These are phyloP conservation scores for Alternaria sp. DNA, from an alignment of 2,329 filamentous ascomycete genomes.

Conservation along the genomic window DNA sequence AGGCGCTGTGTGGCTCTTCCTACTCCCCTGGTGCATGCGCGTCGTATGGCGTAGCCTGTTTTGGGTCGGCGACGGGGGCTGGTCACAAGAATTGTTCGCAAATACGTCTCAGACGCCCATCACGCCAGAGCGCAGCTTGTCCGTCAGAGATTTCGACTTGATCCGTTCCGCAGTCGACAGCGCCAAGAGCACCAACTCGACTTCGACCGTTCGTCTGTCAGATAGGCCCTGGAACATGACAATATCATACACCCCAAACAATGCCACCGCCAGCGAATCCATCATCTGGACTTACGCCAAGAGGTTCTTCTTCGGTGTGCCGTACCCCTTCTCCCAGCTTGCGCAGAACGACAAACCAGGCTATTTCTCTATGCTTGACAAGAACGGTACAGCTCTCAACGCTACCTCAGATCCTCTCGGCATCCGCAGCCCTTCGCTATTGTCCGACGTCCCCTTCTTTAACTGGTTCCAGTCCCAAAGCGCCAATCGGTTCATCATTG, in stretches of 20 bases:
- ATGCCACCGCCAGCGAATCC: conserved; percentile 52
- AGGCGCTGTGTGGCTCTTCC: conserved; percentile 84
- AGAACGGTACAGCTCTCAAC: conserved; percentile 37
- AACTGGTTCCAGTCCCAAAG: conserved; percentile 65
- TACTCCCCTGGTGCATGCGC: conserved; percentile 90
- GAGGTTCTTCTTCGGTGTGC: conserved; percentile 50
- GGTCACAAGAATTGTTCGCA: conserved; percentile 58
- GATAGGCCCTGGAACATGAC: conserved; percentile 47
- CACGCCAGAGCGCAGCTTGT: conserved; percentile 4
- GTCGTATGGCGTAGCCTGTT: conserved; percentile 93
- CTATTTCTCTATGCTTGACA: conserved; percentile 34
- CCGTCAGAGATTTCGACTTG: conserved; percentile 24
- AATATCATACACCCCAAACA: conserved; percentile 53
- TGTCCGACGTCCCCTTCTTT: conserved; percentile 68
- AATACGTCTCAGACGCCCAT: conserved; percentile 18
- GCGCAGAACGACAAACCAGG: conserved; percentile 28
- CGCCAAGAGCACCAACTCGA: conserved; percentile 28
- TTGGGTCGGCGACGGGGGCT: conserved; percentile 87
- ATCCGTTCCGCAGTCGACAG: conserved; percentile 31
- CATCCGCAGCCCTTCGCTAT: conserved; percentile 47
- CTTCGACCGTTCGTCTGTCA: conserved; percentile 29
- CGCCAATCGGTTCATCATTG: conserved; percentile 81
- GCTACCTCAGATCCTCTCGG: conserved; percentile 37
- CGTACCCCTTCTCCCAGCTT: conserved; percentile 33
- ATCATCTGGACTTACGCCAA: conserved; percentile 58